Conservation (phyloP, 768 basidiomycete genomes). For the Agaricus subrufescens region DNA sequence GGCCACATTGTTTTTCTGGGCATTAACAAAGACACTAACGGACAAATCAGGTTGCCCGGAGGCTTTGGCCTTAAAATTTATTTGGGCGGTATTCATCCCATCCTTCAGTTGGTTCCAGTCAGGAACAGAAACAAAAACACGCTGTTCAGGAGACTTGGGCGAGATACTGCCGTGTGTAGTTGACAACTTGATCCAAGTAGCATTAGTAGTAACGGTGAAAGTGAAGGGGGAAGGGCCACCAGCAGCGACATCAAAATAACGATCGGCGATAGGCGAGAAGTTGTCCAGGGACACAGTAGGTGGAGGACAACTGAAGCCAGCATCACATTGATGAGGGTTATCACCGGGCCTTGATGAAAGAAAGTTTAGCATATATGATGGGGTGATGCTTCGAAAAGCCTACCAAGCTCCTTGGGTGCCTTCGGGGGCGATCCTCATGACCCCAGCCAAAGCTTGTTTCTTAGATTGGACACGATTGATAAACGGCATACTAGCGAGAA, state of each 20-base stretch:
- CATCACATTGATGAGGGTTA: slow-evolving; percentile 52
- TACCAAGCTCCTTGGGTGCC: slow-evolving; percentile 58
- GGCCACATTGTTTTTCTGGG: slow-evolving; percentile 33
- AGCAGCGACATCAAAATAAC: slow-evolving; percentile 58
- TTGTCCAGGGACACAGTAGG: slow-evolving; percentile 52
- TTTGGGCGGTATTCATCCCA: slow-evolving; percentile 29
- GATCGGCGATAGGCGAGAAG: slow-evolving; percentile 46
- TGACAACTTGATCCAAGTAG: slow-evolving; percentile 48
- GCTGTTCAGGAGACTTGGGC: slow-evolving; percentile 39
- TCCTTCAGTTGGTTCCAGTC: slow-evolving; percentile 51
- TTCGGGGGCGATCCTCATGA: slow-evolving; percentile 61
- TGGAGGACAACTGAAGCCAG: slow-evolving; percentile 41
- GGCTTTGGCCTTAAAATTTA: slow-evolving; percentile 45
- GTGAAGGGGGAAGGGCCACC: slow-evolving; percentile 56
- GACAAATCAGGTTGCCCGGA: slow-evolving; percentile 29
- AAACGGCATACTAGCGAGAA: slow-evolving; percentile 40
- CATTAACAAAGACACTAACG: slow-evolving; percentile 28
- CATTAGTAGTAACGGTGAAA: slow-evolving; percentile 45
- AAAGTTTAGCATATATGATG: neutral
- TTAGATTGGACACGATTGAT: slow-evolving; percentile 47
- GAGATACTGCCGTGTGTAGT: slow-evolving; percentile 45
- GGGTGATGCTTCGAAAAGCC: slow-evolving; percentile 4
- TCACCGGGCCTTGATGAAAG: slow-evolving; percentile 53
- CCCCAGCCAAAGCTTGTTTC: slow-evolving; percentile 56
- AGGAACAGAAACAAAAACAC: slow-evolving; percentile 47